Evolutionary conservation across 257 asterid genomes (phyloP), one percentile per base, ranked within the genome.

Genomic region (Jacaranda mimosifolia): DNA sequence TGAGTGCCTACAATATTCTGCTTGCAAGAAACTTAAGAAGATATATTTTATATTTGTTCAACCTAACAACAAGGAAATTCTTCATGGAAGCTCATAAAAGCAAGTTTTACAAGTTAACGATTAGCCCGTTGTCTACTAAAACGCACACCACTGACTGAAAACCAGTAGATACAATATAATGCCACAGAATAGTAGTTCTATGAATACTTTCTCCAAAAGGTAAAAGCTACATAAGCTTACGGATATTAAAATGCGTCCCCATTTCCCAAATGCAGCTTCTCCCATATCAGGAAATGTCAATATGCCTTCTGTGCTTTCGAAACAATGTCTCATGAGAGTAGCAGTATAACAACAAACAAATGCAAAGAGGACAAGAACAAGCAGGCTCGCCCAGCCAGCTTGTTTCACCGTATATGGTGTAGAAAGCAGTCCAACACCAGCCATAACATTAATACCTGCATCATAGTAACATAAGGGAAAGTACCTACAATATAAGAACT

Each of bases 241-340:
- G 19, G 96, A 92, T 63, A 90, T 83, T 3, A 92, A 46, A 83
- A 95, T 75, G 63, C 98, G 97, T 10, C 97, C 98, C 70, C 82
- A 83, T 83, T 80, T 92, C 70, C 99, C 99, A 78, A 92, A 90
- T 8, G 99, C 98, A 46, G 98, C 99, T 81, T 90, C 97, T 81
- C 96, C 99, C 88, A 95, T 92, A 81, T 94, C 99, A 49, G 97
- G 94, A 84, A 87, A 93, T 4, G 97, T 90, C 55, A 84, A 45
- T 72, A 92, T 90, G 68, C 92, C 94, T 67, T 87, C 86, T 59
- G 71, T 83, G 83, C 92, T 89, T 72, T 94, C 97, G 26, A 94
- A 92, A 80, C 97, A 91, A 63, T 83, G 86, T 78, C 82, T 88
- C 99, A 94, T 91, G 19, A 94, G 95, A 73, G 81, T 74, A 53